These are phyloP conservation scores for Hyphodiscus hymeniophilus DNA, from an alignment of 495 filamentous ascomycete species.

Conservation along the genomic window DNA sequence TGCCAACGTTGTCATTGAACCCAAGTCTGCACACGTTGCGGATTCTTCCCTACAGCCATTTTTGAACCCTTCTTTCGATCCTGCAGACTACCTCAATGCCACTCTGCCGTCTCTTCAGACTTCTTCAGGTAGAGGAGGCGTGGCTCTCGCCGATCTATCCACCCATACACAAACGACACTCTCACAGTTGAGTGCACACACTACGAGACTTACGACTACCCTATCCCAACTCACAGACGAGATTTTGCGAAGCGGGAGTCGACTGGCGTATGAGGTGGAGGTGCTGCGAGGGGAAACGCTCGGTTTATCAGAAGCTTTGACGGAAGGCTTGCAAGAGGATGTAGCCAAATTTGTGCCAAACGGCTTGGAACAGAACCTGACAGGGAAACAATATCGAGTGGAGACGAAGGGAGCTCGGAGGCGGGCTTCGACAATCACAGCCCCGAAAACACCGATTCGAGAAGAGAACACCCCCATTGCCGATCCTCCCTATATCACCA, in stretches of 20 bases:
- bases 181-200: conserved; percentile 81
- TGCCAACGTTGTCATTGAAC: conserved; percentile 17
- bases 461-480: conserved; percentile 13
- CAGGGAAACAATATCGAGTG: conserved; percentile 2
- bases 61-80: conserved; percentile 64
- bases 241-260: conserved; percentile 76
- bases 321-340: conserved; percentile 59
- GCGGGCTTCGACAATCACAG: conserved; percentile 11
- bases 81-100: conserved; percentile 73
- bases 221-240: conserved; percentile 90
- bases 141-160: conserved; percentile 68
- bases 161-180: conserved; percentile 75
- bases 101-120: conserved; percentile 57
- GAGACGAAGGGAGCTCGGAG: conserved; percentile 13
- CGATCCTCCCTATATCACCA: conserved; percentile 64
- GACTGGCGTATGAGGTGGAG: conserved; percentile 92
- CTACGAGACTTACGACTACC: conserved; percentile 68
- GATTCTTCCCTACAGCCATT: conserved; percentile 61
- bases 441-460: conserved; percentile 16
- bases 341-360: conserved; percentile 60
- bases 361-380: conserved; percentile 28
- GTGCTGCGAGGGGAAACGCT: conserved; percentile 80
- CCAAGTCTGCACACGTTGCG: conserved; percentile 46
- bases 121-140: conserved; percentile 34
- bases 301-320: conserved; percentile 65